These are phyloP conservation scores for Boechera divaricarpa DNA, from an alignment of 345 rosid genomes.

Conservation along the genomic window DNA sequence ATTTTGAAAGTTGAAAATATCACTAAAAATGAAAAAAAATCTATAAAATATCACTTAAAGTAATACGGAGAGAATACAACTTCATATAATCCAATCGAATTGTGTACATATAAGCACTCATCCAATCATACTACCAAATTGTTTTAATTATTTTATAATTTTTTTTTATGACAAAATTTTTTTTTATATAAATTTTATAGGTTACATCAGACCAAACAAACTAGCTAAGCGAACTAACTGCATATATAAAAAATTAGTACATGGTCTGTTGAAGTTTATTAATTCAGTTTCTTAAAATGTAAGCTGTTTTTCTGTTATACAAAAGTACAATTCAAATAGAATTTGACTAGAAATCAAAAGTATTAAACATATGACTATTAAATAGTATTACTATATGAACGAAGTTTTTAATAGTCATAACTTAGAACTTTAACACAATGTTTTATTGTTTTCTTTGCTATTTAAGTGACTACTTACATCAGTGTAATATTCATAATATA, in stretches of 20 bases:
- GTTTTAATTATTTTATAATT: too few species aligned
- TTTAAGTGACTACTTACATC: too few species aligned
- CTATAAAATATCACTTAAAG: too few species aligned
- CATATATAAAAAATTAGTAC: neutral
- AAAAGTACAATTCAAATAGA: neutral
- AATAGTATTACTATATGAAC: neutral
- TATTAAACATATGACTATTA: neutral
- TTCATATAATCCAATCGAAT: neutral
- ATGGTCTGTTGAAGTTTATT: neutral
- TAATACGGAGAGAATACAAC: neutral
- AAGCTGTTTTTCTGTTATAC: neutral
- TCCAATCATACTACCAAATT: neutral
- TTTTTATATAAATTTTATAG: neutral
- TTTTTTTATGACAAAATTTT: too few species aligned
- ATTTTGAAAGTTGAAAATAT: too few species aligned
- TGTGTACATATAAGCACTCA: neutral
- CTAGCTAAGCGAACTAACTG: neutral
- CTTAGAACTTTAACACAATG: neutral
- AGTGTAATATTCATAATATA: too few species aligned
- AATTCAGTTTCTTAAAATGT: neutral
- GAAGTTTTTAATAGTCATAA: too few species aligned
- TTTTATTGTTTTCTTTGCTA: too few species aligned
- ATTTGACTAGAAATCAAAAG: neutral
- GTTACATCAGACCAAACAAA: neutral
- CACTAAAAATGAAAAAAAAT: too few species aligned